Percentiles rank a stretch among this genome's conserved stretches.
Evolutionary conservation across 495 filamentous ascomycete species (phyloP).

Genomic region (Aspergillus olivimuriae): DNA sequence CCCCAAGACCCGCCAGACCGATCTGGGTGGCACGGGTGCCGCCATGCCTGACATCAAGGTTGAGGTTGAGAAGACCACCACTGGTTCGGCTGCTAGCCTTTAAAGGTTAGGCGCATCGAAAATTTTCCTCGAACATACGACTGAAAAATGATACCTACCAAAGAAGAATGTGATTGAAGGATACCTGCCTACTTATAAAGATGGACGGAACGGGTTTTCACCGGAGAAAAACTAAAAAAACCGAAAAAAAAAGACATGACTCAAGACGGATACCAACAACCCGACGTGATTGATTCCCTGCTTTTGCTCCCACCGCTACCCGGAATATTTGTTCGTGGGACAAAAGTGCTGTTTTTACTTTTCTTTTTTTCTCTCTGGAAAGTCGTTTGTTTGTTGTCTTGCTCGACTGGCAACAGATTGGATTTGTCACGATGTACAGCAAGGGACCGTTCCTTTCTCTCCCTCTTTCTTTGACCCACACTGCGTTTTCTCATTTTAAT

Average conservation of each 20-base stretch:
- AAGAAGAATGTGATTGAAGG: not conserved
- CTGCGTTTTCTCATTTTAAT: not conserved
- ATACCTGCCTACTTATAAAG: too few relatives aligned
- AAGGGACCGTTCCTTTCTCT: too few relatives aligned
- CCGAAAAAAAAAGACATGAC: too few relatives aligned
- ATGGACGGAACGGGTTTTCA: too few relatives aligned
- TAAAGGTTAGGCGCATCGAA: slow-evolving; percentile 12
- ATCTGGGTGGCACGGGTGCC: slow-evolving; percentile 65
- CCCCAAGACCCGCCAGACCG: slow-evolving; percentile 63
- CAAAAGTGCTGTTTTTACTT: too few relatives aligned
- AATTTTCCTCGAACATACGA: not conserved
- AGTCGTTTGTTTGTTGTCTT: slow-evolving; percentile 1
- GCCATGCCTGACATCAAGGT: slow-evolving; percentile 49
- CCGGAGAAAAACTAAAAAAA: too few relatives aligned
- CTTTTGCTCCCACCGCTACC: too few relatives aligned
- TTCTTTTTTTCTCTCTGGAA: slow-evolving; percentile 1
- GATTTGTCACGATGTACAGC: slow-evolving; percentile 1
- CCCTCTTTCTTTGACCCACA: not conserved
- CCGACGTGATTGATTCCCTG: too few relatives aligned
- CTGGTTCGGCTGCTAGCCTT: slow-evolving; percentile 21
- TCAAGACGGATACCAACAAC: too few relatives aligned
- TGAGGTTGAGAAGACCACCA: slow-evolving; percentile 30
- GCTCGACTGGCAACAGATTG: not conserved
- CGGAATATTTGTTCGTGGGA: too few relatives aligned
- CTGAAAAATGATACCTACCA: slow-evolving; percentile 1